Percentiles rank a stretch among this genome's conserved stretches.
phyloP scores from a whole-genome alignment of 768 basidiomycete genomes.

The Stropharia rugosoannulata region DNA sequence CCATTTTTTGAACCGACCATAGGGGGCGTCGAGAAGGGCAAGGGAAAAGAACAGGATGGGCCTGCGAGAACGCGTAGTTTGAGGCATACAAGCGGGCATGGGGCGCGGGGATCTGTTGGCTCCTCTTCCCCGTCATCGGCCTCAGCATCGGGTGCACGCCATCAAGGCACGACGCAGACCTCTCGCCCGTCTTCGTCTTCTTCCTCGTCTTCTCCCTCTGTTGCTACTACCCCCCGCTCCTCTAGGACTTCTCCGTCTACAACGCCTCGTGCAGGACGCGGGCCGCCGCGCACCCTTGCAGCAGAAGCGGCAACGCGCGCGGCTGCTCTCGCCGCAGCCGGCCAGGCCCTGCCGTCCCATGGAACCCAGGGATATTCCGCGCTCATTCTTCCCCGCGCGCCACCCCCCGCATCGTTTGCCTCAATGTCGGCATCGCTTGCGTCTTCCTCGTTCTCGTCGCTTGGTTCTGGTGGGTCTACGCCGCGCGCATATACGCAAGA shows the following conservation, averaged over 20 bases:
- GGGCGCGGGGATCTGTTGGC: not conserved
- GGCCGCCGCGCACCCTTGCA: slow-evolving; percentile 13
- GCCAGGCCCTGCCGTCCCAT: slow-evolving; percentile 41
- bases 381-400: slow-evolving; percentile 53
- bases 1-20: not conserved
- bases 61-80: not conserved
- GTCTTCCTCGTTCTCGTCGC: no score
- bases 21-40: no score
- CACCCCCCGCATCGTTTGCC: slow-evolving; percentile 29
- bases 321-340: slow-evolving; percentile 18
- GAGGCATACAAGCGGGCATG: not conserved
- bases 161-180: slow-evolving; percentile 6
- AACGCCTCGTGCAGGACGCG: slow-evolving; percentile 1
- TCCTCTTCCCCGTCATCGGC: no score
- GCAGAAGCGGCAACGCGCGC: slow-evolving; percentile 22
- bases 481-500: not conserved
- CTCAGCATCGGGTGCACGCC: not conserved
- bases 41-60: no score
- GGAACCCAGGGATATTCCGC: slow-evolving; percentile 59
- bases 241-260: not conserved
- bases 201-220: slow-evolving; percentile 4
- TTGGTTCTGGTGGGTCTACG: no score
- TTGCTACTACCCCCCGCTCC: slow-evolving; percentile 1
- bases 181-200: not conserved
- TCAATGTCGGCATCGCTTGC: not conserved